Conservation (phyloP, 805 yeast species). For the Wickerhamomyces kurtzmanii region DNA sequence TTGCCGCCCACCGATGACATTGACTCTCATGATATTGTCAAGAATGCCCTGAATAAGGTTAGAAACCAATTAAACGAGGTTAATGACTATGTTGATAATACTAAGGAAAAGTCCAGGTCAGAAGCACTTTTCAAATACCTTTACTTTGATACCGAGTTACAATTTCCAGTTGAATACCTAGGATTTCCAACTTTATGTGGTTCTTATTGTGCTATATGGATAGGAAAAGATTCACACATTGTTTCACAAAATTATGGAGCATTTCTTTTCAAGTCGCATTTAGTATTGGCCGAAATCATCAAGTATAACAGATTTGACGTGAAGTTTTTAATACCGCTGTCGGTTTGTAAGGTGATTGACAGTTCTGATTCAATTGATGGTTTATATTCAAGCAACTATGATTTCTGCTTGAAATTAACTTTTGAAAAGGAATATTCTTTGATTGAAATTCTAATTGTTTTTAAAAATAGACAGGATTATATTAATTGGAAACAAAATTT, state of each 20-base stretch:
- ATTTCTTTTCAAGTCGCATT: constrained; percentile 40
- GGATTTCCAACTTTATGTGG: constrained; percentile 37
- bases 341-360: constrained; percentile 18
- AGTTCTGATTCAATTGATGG: constrained; percentile 16
- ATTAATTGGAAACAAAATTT: constrained; percentile 30
- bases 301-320: constrained; percentile 21
- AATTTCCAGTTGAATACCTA: constrained; percentile 33
- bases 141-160: constrained; percentile 3
- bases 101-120: too few relatives aligned
- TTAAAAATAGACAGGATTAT: constrained; percentile 23
- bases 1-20: constrained; percentile 13
- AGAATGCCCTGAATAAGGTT: constrained; percentile 7
- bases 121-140: too few relatives aligned
- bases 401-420: constrained; percentile 28
- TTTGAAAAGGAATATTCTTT: constrained; percentile 33
- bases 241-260: constrained; percentile 19
- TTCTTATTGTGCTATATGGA: constrained; percentile 29
- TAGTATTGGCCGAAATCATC: constrained; percentile 25
- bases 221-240: constrained; percentile 11
- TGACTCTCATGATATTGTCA: constrained; percentile 7
- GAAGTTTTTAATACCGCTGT: constrained; percentile 38
- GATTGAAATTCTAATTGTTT: constrained; percentile 33
- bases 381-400: constrained; percentile 21
- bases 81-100: constrained; percentile 23
- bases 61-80: constrained; percentile 17